Base-by-base conservation (phyloP, 257 asterid genomes). In the Parsonsia alboflavescens region DNA sequence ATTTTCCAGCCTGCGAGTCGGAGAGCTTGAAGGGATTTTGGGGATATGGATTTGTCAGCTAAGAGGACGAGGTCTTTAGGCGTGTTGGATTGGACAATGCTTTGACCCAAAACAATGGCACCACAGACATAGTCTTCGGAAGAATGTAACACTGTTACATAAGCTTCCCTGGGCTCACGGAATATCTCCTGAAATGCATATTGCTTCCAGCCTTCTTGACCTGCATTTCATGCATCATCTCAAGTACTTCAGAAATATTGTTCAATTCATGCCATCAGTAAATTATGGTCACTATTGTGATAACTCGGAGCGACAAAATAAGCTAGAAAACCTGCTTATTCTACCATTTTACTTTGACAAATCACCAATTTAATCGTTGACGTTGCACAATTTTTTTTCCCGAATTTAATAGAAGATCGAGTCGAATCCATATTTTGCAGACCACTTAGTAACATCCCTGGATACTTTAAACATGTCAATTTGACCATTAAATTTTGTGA, bases 71-170 rank as follows among this genome's bases (percentile, higher is more conserved):
- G 93, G 72, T 91, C 97, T 81, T 83, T 87, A 19, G 83, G 85
- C 0, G 98, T 65, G 68, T 83, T 84, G 24, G 96, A 66, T 72
- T 16, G 84, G 76, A 86, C 79, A 70, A 93, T 79, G 84, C 93
- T 93, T 70, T 90, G 96, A 17, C 90, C 96, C 49, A 93, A 79
- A 26, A 87, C 88, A 50, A 93, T 89, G 71, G 97, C 97, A 13
- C 98, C 97, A 68, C 98, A 93, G 1, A 93, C 91, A 63, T 90
- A 93, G 61, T 81, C 73, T 73, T 91, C 93, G 5, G 93, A 86
- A 2, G 98, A 88, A 78, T 93, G 97, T 7, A 93, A 79, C 9
- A 89, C 86, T 1, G 97, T 86, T 0, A 85, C 97, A 72, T 89
- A 93, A 0, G 98, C 96, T 67, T 93, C 93, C 73, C 82, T 78